Evolutionary conservation across 2,329 filamentous ascomycete genomes (phyloP), one percentile per base, ranked within the genome.

Genomic region (Penicillium sp.): DNA sequence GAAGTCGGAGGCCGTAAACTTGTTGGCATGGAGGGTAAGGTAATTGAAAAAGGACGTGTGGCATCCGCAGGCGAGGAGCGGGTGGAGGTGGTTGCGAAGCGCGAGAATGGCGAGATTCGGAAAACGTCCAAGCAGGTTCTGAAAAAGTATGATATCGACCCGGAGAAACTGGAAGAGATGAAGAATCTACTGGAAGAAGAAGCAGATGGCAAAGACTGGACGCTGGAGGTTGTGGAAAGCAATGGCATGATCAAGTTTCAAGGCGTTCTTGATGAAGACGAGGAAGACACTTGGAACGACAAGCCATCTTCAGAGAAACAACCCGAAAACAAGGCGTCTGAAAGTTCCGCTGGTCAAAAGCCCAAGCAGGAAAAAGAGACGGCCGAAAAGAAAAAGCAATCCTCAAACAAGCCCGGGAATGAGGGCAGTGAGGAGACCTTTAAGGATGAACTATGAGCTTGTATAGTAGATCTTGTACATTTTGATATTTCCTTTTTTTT

Each of bases 171-270:
- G 3, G 86, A 93, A 65, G 81, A 86, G 45, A 79, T 96, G 70
- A 83, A 83, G 66, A 82, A 86, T 61, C 80, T 90, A 68, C 75
- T 96, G 57, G 82, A 89, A 70, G 83, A 86, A 66, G 70, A 89
- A 41, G 90, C 90, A 0, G 84, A 86, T 3, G 86, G 88, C 8
- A 84, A 86, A 63, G 86, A 86, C 17, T 96, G 92, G 91, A 89
- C 87, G 67, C 78, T 96, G 58, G 90, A 94, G 73, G 81, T 94
- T 15, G 84, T 94, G 1, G 89, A 94, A 67, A 81, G 85, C 12
- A 83, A 87, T 1, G 81, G 83, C 5, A 81, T 83, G 23, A 77
- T 84, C 60, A 88, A 91, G 69, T 84, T 93, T 41, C 79, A 88
- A 44, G 90, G 88, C 0, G 84, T 90, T 42, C 82, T 93, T 17